These are phyloP conservation scores for Suillus plorans DNA, from an alignment of 768 basidiomycete species.

Conservation along the genomic window DNA sequence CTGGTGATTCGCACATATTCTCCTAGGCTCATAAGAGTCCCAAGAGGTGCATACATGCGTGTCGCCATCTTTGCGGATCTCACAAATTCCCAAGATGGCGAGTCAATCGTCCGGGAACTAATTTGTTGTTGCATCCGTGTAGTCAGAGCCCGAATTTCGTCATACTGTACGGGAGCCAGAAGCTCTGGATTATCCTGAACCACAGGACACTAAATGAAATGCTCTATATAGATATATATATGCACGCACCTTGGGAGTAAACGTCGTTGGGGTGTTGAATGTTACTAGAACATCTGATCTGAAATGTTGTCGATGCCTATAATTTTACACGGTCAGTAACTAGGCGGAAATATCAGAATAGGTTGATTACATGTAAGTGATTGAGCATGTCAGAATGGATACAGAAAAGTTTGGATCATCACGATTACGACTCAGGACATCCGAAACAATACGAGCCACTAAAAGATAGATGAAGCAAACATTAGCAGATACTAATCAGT, in stretches of 20 bases:
- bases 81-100: conserved; percentile 81
- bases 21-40: conserved; percentile 81
- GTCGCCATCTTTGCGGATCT: conserved; percentile 76
- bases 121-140: conserved; percentile 65
- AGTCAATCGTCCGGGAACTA: conserved; percentile 75
- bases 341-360: not conserved
- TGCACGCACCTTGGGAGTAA: conserved; percentile 56
- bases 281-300: conserved; percentile 86
- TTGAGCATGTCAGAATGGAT: conserved; percentile 71
- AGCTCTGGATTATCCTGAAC: conserved; percentile 68
- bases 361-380: conserved; percentile 70
- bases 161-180: conserved; percentile 62
- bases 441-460: conserved; percentile 83
- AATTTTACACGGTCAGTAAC: conserved; percentile 7
- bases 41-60: conserved; percentile 84
- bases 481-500: not conserved
- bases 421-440: conserved; percentile 68
- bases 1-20: conserved; percentile 78
- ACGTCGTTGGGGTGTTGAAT: conserved; percentile 69
- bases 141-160: conserved; percentile 60
- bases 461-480: conserved; percentile 3
- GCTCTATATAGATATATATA: not conserved
- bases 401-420: conserved; percentile 71
- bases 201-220: conserved; percentile 8
- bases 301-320: conserved; percentile 82